phyloP scores from a whole-genome alignment of 257 asterid genomes.

The Ophiorrhiza pumila region DNA sequence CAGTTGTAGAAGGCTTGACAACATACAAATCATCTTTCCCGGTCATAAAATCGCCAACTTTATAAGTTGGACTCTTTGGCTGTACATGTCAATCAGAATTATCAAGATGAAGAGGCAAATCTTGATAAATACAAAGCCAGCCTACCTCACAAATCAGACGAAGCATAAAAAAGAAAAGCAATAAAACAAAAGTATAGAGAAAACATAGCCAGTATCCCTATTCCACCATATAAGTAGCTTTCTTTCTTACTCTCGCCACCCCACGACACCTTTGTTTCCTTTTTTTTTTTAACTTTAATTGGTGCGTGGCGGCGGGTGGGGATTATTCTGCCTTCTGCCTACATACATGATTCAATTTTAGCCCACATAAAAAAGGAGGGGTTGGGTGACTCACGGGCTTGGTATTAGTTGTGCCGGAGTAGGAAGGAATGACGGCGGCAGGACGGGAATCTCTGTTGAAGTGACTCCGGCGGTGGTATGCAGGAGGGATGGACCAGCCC shows the following conservation, averaged over 20 bases:
- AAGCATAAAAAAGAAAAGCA: neutral
- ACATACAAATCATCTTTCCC: constrained; percentile 57
- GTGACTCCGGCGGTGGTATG: constrained; percentile 26
- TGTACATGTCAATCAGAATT: constrained; percentile 25
- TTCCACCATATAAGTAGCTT: neutral
- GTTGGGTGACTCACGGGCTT: constrained; percentile 43
- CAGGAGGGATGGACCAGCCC: constrained; percentile 18
- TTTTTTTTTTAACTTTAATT: too few relatives aligned
- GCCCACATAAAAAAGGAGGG: neutral
- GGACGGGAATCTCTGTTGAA: constrained; percentile 25
- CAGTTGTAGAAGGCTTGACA: constrained; percentile 69
- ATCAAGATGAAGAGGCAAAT: neutral
- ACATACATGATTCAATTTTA: neutral
- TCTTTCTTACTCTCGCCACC: neutral
- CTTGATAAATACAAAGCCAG: neutral
- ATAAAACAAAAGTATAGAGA: neutral
- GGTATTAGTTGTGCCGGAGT: constrained; percentile 46
- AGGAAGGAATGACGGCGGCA: constrained; percentile 30
- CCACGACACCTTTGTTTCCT: too few relatives aligned
- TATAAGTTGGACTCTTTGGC: constrained; percentile 56
- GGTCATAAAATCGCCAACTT: constrained; percentile 93
- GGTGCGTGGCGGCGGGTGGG: neutral
- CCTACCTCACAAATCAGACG: neutral
- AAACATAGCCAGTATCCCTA: too few relatives aligned
- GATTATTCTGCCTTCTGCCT: too few relatives aligned